Base-by-base conservation (phyloP, 352 stramenopile species). In the Pythium vanterpoolii region DNA sequence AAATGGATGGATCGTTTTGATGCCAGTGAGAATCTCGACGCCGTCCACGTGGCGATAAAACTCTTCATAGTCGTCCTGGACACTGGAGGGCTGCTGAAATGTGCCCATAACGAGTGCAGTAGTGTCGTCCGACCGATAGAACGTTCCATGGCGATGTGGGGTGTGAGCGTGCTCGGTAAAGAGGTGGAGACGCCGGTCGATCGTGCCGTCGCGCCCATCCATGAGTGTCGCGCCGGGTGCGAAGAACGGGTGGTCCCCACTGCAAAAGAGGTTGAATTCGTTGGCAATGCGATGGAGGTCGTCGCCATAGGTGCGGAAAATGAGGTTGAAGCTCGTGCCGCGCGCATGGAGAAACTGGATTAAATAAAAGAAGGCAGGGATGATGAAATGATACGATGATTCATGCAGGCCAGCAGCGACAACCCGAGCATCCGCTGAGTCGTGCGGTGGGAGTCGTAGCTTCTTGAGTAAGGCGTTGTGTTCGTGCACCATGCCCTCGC, bases 261-360 rank as follows among this genome's bases (percentile, higher is more conserved):
- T 72, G 51, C 83, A 93, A 48, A 93, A 93, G 36, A 68, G 68
- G 42, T 93, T 93, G 60, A 93, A 90, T 55, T 93, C 83, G 40
- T 85, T 62, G 2, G 81, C 81, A 31, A 93, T 79, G 19, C 73
- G 74, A 56, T 73, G 66, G 13, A 93, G 56, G 36, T 93, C 83
- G 53, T 93, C 71, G 4, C 83, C 83, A 40, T 69, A 93, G 3
- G 83, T 93, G 7, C 83, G 80, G 53, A 93, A 93, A 31, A 93
- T 78, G 46, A 93, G 65, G 59, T 87, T 90, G 62, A 88, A 93
- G n/a, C 34, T 62, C 4, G 69, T 61, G 38, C 72, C 56, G 4
- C 76, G 64, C 14, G 49, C 47, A 31, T 90, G 75, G 14, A 90
- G 60, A 39, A 74, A 68, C 60, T 77, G 61, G 36, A 93, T 30